phyloP scores from a whole-genome alignment of 2,329 filamentous ascomycete genomes.

The Cercospora citrullina region DNA sequence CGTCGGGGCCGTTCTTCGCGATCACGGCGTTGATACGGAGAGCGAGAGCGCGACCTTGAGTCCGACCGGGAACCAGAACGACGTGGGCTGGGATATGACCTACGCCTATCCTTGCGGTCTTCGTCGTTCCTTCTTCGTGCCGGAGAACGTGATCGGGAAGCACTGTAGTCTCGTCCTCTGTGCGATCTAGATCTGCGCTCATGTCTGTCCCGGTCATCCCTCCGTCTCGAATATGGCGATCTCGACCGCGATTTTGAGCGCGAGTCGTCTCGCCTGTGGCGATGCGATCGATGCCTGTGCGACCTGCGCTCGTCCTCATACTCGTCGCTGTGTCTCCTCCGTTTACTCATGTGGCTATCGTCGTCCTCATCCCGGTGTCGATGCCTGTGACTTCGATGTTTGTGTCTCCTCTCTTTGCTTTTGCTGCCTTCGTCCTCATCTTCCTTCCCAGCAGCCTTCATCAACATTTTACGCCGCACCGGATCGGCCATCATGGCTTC shows the following conservation, averaged over 20 bases:
- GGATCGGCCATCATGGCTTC: conserved; percentile 75
- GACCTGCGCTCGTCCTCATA: conserved; percentile 36
- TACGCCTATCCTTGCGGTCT: conserved; percentile 34
- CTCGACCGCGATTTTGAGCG: conserved; percentile 28
- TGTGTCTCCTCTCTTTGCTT: conserved; percentile 33
- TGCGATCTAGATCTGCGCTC: conserved; percentile 29
- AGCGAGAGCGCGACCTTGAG: conserved; percentile 39
- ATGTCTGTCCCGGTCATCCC: conserved; percentile 25
- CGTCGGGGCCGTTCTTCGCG: conserved; percentile 21
- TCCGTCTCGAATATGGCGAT: conserved; percentile 29
- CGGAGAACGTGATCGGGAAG: conserved; percentile 43
- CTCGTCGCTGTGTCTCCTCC: conserved; percentile 38
- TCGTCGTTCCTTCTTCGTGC: conserved; percentile 40
- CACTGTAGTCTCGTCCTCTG: conserved; percentile 32
- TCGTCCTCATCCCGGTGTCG: conserved; percentile 34
- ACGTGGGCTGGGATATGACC: conserved; percentile 39
- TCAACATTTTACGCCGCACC: conserved; percentile 64
- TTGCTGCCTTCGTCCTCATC: conserved; percentile 32
- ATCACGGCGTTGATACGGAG: conserved; percentile 30
- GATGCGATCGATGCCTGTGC: conserved; percentile 35
- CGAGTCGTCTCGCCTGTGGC: conserved; percentile 27
- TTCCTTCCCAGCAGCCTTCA: conserved; percentile 50
- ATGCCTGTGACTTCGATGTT: conserved; percentile 33
- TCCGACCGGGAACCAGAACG: conserved; percentile 39
- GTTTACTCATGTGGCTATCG: conserved; percentile 37